Base-by-base conservation (phyloP, 164 flowering plant genomes). In the Stephania yunnanensis region DNA sequence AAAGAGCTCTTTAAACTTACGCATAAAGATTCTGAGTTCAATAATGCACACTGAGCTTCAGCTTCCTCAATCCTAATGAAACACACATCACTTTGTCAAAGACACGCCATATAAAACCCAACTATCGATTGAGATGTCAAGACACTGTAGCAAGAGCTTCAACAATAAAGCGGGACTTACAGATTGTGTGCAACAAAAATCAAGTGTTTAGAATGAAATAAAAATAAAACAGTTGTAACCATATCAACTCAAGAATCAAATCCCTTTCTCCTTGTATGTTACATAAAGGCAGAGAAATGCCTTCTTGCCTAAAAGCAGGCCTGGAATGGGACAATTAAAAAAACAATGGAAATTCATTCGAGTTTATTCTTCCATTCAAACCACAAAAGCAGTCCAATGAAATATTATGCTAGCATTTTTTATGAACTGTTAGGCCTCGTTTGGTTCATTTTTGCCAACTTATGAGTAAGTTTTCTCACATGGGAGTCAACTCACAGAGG, bases 41-140 rank as follows among this genome's bases (percentile, higher is more conserved):
- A 80, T 69, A 92, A 78, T 65, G 98, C 98, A 83, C 98, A 95
- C 72, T 93, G 95, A n/a, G 99, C 96, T 84, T 93, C 98, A 64
- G 89, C 99, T 84, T 95, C 99, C 83, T 95, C 99, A 72, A 95
- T 79, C 80, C 98, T 95, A 85, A 66, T 31, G 10, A 72, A 64
- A 4, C 20, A 72, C 70, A 22, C 20, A 44, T 19, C 55, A 2
- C 45, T 48, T 69, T 73, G 46, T 25, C 50, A 15, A 11, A 63
- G 46, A 66, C 11, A 15, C 13, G 66, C 17, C 29, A 72, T 42
- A 46, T 71, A 42, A 52, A 15, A 5, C 20, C 20, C 5, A n/a
- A 58, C 20, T 58, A 1, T 58, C 3, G n/a, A 15, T 58, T 58
- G 20, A 58, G 15, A 58, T 55, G 13, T 55, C 63, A 10, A 55